Percentiles rank a stretch among this genome's conserved stretches.
phyloP scores from a whole-genome alignment of 352 stramenopile genomes.

The Globisporangium mamillatum region DNA sequence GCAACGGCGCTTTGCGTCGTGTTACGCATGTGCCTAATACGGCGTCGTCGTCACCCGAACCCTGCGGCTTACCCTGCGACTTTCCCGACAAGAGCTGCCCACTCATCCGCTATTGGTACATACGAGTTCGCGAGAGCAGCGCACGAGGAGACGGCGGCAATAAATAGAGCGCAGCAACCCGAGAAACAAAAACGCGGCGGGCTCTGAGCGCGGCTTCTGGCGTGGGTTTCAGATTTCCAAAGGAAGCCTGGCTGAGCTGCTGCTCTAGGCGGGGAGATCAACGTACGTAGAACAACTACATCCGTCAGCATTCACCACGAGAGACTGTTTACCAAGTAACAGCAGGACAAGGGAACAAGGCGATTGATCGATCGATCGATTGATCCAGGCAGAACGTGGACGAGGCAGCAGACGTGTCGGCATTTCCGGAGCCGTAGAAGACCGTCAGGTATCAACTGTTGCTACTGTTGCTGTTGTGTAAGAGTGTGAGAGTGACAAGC shows the following conservation, averaged over 20 bases:
- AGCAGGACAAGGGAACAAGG: background rate
- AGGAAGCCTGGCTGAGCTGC: background rate
- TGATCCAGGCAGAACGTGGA: background rate
- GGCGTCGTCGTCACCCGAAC: background rate
- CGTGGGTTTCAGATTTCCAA: conserved; percentile 7
- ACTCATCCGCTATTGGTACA: background rate
- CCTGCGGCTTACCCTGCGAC: conserved; percentile 3
- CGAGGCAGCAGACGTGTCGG: background rate
- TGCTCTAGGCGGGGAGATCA: background rate
- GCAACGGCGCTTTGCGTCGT: background rate
- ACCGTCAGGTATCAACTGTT: background rate
- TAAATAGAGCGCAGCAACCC: background rate
- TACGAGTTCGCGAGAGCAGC: background rate
- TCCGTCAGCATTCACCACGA: background rate
- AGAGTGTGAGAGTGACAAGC: background rate
- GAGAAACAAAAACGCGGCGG: background rate
- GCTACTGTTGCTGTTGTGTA: background rate
- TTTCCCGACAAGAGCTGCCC: conserved; percentile 3
- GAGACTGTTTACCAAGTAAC: conserved; percentile 4
- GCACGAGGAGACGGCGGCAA: background rate
- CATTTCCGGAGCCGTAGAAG: background rate
- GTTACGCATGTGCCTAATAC: background rate
- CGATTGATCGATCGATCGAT: background rate
- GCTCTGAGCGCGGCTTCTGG: background rate
- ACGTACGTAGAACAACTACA: background rate